These are phyloP conservation scores for Eimeria falciformis DNA, from an alignment of 169 alveolate genomes.

Conservation along the genomic window DNA sequence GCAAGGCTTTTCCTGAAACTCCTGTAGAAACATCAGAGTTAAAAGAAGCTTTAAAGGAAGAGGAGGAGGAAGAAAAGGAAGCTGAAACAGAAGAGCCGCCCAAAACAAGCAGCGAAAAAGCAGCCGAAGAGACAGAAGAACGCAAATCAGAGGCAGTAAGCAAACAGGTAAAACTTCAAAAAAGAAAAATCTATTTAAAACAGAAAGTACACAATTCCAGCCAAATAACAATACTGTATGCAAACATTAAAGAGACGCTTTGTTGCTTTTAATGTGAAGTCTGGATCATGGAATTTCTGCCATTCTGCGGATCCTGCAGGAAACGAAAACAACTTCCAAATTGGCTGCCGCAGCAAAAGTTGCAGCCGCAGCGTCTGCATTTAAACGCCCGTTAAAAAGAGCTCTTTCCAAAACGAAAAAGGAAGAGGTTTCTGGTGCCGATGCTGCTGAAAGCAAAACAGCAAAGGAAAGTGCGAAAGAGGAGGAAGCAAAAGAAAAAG, in stretches of 20 bases:
- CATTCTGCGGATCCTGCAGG: not conserved
- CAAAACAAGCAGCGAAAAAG: not conserved
- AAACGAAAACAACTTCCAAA: not conserved
- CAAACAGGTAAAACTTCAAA: not conserved
- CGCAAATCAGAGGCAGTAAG: too few relatives aligned
- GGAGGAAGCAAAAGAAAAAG: too few relatives aligned
- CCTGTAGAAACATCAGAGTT: not conserved
- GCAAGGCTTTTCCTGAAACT: not conserved
- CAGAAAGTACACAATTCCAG: not conserved
- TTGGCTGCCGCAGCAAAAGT: not conserved
- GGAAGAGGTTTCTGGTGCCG: not conserved
- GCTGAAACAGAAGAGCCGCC: not conserved
- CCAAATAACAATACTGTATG: too few relatives aligned
- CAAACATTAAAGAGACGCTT: too few relatives aligned
- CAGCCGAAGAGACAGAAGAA: conserved; percentile 31
- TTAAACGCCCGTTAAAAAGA: not conserved
- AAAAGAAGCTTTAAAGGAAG: not conserved
- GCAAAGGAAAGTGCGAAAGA: too few relatives aligned
- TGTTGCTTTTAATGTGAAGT: not conserved
- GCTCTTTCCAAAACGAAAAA: too few relatives aligned
- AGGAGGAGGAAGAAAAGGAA: not conserved
- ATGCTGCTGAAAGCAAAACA: too few relatives aligned
- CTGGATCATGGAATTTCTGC: too few relatives aligned
- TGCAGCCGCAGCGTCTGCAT: conserved; percentile 24
- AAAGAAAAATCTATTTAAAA: not conserved